Evolutionary conservation across 192 early-diverging fungal species (phyloP), one percentile per base, ranked within the genome.

Genomic region (Umbelopsis sp.): DNA sequence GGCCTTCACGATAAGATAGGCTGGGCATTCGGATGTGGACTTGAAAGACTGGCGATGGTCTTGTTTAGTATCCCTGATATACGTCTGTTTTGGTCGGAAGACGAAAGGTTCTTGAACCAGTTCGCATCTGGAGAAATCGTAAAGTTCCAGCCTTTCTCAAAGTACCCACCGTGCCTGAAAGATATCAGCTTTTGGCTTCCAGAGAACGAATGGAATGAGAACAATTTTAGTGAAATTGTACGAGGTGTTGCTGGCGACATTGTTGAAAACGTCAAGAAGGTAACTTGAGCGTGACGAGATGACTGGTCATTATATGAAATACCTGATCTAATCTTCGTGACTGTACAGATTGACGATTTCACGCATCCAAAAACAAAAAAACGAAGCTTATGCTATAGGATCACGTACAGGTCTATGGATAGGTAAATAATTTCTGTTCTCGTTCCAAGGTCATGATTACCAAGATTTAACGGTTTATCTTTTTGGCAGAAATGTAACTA

Each of bases 21-120:
- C 25, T 99, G 97, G 97, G 97, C 97, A 22, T 97, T 97, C 81
- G 97, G 97, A n/a, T 85, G 97, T 70, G 97, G 97, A 12, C 84
- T 99, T 21, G 97, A 99, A 79, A 82, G 97, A 10, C 85, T 99
- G 62, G 95, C 97, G 0, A 95, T 99, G 94, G 93, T 97, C 9
- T 82, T 99, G 69, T 99, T 95, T 83, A 90, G 88, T 69, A 93
- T 99, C 29, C 94, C 94, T 0, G 97, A 99, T 74, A 99, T 99
- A 69, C 89, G 97, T 11, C 81, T 99, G 29, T 99, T 99, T 78
- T 99, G 97, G 97, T 91, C 90, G 26, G 79, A 84, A 51, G 97
- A 99, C 75, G 81, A 85, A 22, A 86, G 97, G 7, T 98, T 99
- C 82, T 75, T 91, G 24, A 75, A 69, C 9, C 97, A 99, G 86